Base-by-base conservation (phyloP, 1,139 yeast species). In the Entelexis paramagnoliae region DNA sequence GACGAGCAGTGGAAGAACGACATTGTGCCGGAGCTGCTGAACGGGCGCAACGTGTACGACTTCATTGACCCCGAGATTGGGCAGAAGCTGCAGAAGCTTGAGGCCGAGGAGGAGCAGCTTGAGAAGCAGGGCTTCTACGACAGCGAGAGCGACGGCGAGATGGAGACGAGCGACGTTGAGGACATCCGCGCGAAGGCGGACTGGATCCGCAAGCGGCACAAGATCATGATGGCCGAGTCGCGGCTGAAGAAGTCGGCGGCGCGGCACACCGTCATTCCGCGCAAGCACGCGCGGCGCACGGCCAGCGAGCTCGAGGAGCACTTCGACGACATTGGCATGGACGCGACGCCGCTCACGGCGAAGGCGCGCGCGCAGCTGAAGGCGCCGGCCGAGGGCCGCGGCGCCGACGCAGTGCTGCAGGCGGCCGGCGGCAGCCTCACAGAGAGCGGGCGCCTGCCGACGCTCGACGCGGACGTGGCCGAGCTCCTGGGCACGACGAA, bases 1-100 rank as follows among this genome's bases (percentile, higher is more conserved):
- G 93, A 93, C 65, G 97, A 89, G 46, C 94, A 86, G 58, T 91
- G 99, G 99, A 91, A 91, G 78, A 79, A 87, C 60, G 99, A 91
- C 68, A 77, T 83, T 59, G 88, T 93, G 88, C 99, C 99, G 26
- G 99, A 91, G 74, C 77, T 91, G 52, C 74, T 91, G 68, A 89
- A 91, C 64, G 99, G 99, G 71, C 84, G 82, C 74, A 91, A 91
- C 68, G 96, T 91, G 55, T 89, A 89, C 71, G 99, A 91, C 70
- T 91, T 84, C 81, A 78, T 93, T 69, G 99, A 91, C 66, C 87
- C 96, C 43, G 98, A 93, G 61, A 91, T 91, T 66, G 84, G 89
- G 51, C 83, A 87, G 60, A 91, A 91, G 71, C 77, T 91, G 66
- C 87, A 86, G 70, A 96, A 95, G 17, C 76, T 91, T 60, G 99